phyloP scores from a whole-genome alignment of 2,329 filamentous ascomycete genomes.

The Aspergillus ruber region DNA sequence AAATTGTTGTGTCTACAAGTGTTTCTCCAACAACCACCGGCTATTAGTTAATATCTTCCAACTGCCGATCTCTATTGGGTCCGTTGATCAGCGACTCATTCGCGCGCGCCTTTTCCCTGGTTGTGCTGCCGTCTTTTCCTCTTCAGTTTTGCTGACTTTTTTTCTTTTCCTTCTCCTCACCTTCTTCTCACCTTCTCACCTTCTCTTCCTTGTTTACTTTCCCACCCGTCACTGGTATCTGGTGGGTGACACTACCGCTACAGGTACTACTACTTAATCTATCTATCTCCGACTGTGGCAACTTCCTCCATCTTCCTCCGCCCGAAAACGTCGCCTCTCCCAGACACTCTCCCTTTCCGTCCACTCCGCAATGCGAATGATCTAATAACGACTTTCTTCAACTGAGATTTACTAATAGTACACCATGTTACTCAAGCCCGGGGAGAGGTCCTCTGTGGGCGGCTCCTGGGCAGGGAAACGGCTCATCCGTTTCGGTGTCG shows the following conservation, averaged over 20 bases:
- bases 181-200: background rate
- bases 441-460: slow-evolving; percentile 18
- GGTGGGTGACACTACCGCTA: too few species aligned
- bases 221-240: background rate
- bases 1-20: too few species aligned
- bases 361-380: background rate
- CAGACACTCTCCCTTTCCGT: slow-evolving; percentile 2
- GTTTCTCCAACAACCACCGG: too few species aligned
- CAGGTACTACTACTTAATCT: too few species aligned
- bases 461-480: slow-evolving; percentile 28
- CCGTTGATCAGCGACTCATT: background rate
- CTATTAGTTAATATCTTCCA: too few species aligned
- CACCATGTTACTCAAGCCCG: slow-evolving; percentile 17
- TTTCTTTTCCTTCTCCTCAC: slow-evolving; percentile 1
- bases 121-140: slow-evolving; percentile 3
- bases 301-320: background rate
- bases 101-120: slow-evolving; percentile 1
- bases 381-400: background rate
- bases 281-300: background rate
- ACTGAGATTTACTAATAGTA: background rate
- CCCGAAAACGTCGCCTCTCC: background rate
- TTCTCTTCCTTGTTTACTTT: slow-evolving; percentile 10
- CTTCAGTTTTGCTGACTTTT: background rate
- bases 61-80: background rate
- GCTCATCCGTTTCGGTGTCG: slow-evolving; percentile 22